Evolutionary conservation across 805 yeast species (phyloP).

Genomic region (Barnettozyma sucrosica): DNA sequence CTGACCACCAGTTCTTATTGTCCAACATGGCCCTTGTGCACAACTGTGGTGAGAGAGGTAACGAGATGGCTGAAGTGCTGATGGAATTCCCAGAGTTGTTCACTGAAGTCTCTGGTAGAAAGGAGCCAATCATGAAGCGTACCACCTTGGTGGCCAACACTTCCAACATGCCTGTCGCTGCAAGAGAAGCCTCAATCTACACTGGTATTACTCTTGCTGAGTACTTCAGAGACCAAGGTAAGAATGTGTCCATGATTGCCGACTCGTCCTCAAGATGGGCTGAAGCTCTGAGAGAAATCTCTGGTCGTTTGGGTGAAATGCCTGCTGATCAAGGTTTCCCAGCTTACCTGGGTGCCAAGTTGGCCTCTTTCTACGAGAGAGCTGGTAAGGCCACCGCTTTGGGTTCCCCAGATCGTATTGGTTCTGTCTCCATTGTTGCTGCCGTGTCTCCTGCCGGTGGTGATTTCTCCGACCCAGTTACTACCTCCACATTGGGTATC

Average conservation of each 20-base stretch:
- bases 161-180: slow-evolving; percentile 99
- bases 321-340: slow-evolving; percentile 99
- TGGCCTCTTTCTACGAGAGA: slow-evolving; percentile 98
- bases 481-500: slow-evolving; percentile 96
- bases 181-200: slow-evolving; percentile 98
- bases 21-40: slow-evolving; percentile 32
- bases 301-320: slow-evolving; percentile 99
- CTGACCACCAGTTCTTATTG: slow-evolving; percentile 40
- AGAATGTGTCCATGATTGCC: slow-evolving; percentile 98
- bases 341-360: slow-evolving; percentile 96
- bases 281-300: slow-evolving; percentile 98
- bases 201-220: slow-evolving; percentile 99
- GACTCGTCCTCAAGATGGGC: slow-evolving; percentile 99
- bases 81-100: slow-evolving; percentile 98
- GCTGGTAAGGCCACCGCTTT: slow-evolving; percentile 95
- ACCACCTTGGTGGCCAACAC: slow-evolving; percentile 98
- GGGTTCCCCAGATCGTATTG: slow-evolving; percentile 94
- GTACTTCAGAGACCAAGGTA: slow-evolving; percentile 99
- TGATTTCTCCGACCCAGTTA: slow-evolving; percentile 99
- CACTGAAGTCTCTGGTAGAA: slow-evolving; percentile 85
- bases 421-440: slow-evolving; percentile 98
- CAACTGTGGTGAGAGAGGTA: slow-evolving; percentile 87
- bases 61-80: slow-evolving; percentile 98
- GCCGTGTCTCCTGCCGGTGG: slow-evolving; percentile 99
- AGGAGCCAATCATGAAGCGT: slow-evolving; percentile 99